A percentile compares a stretch with the other conserved stretches of the same genome.
Evolutionary conservation across 371 early-diverging fungal genomes (phyloP).

Genomic region (Mucor irregularis): DNA sequence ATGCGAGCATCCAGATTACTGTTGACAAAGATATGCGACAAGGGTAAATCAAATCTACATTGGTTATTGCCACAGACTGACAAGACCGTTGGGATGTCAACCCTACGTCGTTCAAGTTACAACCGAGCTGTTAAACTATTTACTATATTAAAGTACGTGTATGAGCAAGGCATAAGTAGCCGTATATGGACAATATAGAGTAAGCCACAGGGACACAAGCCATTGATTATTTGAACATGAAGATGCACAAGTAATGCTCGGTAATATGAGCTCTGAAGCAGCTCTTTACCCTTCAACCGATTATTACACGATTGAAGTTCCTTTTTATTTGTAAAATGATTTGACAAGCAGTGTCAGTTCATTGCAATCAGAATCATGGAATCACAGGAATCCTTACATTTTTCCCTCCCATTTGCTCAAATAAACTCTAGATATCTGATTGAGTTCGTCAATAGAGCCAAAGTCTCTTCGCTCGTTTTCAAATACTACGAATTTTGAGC

Average conservation of each 20-base stretch:
- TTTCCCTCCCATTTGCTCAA: not conserved
- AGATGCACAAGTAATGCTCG: too few species aligned
- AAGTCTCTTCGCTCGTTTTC: not conserved
- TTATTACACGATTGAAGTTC: not conserved
- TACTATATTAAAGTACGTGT: too few species aligned
- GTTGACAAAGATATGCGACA: not conserved
- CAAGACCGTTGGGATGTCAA: too few species aligned
- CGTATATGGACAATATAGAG: too few species aligned
- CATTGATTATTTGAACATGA: too few species aligned
- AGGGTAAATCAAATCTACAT: too few species aligned
- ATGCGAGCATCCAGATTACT: not conserved
- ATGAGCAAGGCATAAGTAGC: too few species aligned
- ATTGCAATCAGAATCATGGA: not conserved
- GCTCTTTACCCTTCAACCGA: not conserved
- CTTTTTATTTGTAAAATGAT: not conserved
- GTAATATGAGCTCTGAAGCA: not conserved
- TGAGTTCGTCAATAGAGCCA: slow-evolving; percentile 1
- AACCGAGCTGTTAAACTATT: too few species aligned
- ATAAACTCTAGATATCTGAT: not conserved
- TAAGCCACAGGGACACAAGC: too few species aligned
- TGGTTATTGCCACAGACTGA: not conserved
- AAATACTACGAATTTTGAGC: slow-evolving; percentile 3
- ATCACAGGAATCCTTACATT: not conserved
- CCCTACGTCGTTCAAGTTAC: too few species aligned
- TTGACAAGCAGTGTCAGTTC: not conserved